phyloP scores from a whole-genome alignment of 2,329 filamentous ascomycete genomes.

The Aspergillus brasiliensis region DNA sequence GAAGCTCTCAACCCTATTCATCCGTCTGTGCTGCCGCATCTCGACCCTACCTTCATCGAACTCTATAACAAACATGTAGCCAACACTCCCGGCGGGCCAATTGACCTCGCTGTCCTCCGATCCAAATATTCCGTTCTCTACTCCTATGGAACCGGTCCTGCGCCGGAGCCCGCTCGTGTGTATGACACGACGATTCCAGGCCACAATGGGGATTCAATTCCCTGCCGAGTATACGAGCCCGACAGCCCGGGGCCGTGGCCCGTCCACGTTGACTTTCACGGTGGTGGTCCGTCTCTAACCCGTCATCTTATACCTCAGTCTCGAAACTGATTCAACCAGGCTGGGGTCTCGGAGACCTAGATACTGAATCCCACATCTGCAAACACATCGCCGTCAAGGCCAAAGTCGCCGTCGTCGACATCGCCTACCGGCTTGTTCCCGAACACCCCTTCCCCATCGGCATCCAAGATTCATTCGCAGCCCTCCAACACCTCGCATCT shows the following conservation, averaged over 20 bases:
- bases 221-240: slow-evolving; percentile 51
- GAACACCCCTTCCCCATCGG: slow-evolving; percentile 53
- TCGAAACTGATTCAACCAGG: slow-evolving; percentile 12
- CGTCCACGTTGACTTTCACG: slow-evolving; percentile 54
- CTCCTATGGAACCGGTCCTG: slow-evolving; percentile 48
- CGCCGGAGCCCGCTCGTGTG: slow-evolving; percentile 43
- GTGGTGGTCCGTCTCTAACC: slow-evolving; percentile 37
- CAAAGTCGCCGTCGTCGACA: slow-evolving; percentile 52
- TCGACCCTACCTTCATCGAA: slow-evolving; percentile 52
- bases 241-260: slow-evolving; percentile 45
- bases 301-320: background rate
- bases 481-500: slow-evolving; percentile 44
- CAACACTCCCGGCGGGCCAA: slow-evolving; percentile 43
- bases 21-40: slow-evolving; percentile 48
- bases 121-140: slow-evolving; percentile 49
- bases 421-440: slow-evolving; percentile 56
- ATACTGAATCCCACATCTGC: slow-evolving; percentile 54
- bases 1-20: slow-evolving; percentile 54
- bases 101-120: slow-evolving; percentile 44
- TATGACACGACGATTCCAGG: slow-evolving; percentile 43
- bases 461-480: slow-evolving; percentile 54
- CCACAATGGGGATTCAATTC: slow-evolving; percentile 35
- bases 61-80: slow-evolving; percentile 53
- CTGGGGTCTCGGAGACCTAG: slow-evolving; percentile 54
- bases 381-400: slow-evolving; percentile 50